phyloP scores from a whole-genome alignment of 208 protist genomes.

The Strigomonas galati region DNA sequence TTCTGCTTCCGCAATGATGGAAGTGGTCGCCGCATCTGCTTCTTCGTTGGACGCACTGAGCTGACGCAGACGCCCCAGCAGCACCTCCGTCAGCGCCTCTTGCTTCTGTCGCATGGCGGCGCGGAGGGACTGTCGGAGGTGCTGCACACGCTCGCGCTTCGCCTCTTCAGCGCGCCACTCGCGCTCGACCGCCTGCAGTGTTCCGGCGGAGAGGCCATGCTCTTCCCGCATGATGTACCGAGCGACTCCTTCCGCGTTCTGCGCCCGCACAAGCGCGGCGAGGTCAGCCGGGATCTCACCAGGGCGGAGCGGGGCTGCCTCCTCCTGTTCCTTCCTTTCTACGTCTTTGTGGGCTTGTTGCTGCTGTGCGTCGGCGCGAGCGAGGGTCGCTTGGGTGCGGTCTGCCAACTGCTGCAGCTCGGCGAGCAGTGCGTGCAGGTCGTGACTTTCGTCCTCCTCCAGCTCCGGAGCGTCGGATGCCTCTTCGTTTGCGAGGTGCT shows the following conservation, averaged over 20 bases:
- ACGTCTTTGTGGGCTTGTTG: neutral
- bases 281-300: neutral
- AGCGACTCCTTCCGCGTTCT: constrained; percentile 4
- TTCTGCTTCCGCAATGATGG: neutral
- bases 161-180: neutral
- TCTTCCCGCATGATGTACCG: neutral
- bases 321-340: neutral
- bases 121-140: neutral
- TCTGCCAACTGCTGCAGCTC: constrained; percentile 4
- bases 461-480: neutral
- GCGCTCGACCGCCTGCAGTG: neutral
- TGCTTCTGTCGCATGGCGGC: constrained; percentile 1
- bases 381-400: neutral
- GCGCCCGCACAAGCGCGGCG: neutral
- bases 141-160: neutral
- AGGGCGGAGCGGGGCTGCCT: neutral
- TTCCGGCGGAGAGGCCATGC: neutral
- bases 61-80: neutral
- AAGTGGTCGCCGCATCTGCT: neutral
- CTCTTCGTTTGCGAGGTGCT: neutral
- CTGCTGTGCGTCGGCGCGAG: neutral
- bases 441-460: neutral
- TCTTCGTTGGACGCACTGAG: neutral
- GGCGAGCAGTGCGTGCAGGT: neutral
- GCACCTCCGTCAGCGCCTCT: neutral